Percentiles rank a stretch among this genome's conserved stretches.
Conservation (phyloP, 345 rosid species). For the Ricinus communis region DNA sequence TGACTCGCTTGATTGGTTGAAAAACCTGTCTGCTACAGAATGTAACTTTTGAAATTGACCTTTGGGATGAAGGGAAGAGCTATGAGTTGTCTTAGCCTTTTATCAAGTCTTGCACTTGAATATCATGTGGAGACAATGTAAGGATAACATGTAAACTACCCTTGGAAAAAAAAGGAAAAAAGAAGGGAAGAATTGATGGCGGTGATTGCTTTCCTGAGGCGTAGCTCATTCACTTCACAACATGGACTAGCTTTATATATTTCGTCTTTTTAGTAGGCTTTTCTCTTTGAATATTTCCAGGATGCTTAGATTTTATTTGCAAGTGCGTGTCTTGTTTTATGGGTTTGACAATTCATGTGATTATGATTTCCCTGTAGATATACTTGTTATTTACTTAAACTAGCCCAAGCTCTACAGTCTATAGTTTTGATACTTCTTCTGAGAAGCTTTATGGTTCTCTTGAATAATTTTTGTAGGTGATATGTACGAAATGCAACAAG, state of each 20-base stretch:
- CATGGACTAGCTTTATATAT: no score
- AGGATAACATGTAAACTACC: no score
- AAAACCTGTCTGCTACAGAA: not conserved
- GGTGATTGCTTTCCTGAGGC: no score
- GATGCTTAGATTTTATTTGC: not conserved
- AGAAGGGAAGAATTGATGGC: no score
- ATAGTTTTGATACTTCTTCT: slow-evolving; percentile 12
- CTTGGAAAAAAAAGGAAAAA: no score
- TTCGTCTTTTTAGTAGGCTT: not conserved
- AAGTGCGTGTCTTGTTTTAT: not conserved
- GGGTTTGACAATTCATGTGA: not conserved
- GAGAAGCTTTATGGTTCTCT: slow-evolving; percentile 9
- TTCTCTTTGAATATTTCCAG: not conserved
- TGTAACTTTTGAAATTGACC: not conserved
- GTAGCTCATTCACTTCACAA: no score
- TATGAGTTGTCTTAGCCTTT: not conserved
- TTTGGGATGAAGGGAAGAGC: not conserved
- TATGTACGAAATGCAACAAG: slow-evolving; percentile 66
- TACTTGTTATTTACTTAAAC: not conserved
- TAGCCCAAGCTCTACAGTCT: slow-evolving; percentile 1
- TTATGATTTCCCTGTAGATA: not conserved
- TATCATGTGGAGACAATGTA: not conserved
- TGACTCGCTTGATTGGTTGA: not conserved
- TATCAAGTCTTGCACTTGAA: not conserved
- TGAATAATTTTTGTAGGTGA: slow-evolving; percentile 47